These are phyloP conservation scores for Puccinia horiana DNA, from an alignment of 1,284 basidiomycete species.

Conservation along the genomic window DNA sequence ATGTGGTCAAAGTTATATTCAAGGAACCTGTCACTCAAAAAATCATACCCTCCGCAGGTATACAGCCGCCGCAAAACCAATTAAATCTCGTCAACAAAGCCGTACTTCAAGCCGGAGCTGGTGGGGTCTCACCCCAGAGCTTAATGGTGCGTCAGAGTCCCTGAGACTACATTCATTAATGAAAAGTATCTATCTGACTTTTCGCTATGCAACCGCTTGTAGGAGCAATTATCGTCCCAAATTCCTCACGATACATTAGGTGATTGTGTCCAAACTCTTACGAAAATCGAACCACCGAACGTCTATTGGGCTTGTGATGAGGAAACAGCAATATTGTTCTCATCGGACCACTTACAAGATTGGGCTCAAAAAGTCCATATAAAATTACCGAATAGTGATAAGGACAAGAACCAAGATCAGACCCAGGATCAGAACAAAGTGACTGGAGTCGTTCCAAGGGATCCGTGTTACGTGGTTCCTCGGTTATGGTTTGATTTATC, in stretches of 20 bases:
- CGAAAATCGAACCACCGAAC: slow-evolving; percentile 31
- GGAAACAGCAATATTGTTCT: slow-evolving; percentile 11
- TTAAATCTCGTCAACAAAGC: slow-evolving; percentile 14
- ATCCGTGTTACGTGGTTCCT: slow-evolving; percentile 27
- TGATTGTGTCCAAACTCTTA: slow-evolving; percentile 18
- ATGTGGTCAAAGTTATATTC: slow-evolving; percentile 20
- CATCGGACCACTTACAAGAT: slow-evolving; percentile 18
- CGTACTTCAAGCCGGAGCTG: slow-evolving; percentile 30
- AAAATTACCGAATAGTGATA: background rate
- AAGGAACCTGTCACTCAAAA: background rate
- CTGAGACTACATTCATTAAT: background rate
- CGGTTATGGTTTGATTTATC: slow-evolving; percentile 47
- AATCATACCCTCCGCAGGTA: background rate
- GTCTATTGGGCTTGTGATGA: slow-evolving; percentile 36
- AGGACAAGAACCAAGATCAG: background rate
- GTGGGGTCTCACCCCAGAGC: slow-evolving; percentile 17
- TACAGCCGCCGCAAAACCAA: background rate
- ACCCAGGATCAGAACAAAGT: background rate
- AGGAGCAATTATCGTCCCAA: slow-evolving; percentile 15
- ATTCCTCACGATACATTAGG: slow-evolving; percentile 19
- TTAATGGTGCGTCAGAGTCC: slow-evolving; percentile 24
- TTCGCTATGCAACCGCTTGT: background rate
- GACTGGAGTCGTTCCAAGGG: background rate
- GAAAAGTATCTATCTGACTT: background rate
- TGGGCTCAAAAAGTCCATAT: slow-evolving; percentile 33